Evolutionary conservation across 2,329 filamentous ascomycete species (phyloP), one percentile per base, ranked within the genome.

Genomic region (Setomelanomma holmii): DNA sequence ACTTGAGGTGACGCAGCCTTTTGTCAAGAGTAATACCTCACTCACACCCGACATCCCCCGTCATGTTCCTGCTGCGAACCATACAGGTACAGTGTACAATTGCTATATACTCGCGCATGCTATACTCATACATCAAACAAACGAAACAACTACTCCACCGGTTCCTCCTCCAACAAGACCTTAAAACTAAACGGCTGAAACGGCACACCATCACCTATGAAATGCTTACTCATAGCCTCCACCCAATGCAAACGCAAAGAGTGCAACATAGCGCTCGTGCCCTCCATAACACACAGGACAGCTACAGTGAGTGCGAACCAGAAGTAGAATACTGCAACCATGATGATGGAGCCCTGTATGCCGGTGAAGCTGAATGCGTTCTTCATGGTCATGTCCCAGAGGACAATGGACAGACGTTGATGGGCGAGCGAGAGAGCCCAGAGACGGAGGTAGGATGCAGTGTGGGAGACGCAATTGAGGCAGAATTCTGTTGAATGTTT

Each of bases 391-490:
- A 99, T 99, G 67, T 85, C 85, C 95, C 95, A 99, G 41, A 99
- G 84, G 58, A 99, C 95, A 60, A 93, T 89, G 42, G 91, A 96
- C 55, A 99, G 87, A 83, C 98, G 95, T 76, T 99, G 95, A 82
- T 99, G 95, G 24, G 95, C 95, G 54, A 99, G 88, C 1, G 95
- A 99, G 66, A 99, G 78, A 24, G 95, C 95, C 95, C 95, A 99
- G 39, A 99, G 89, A 82, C 95, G 95, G 41, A 99, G 89, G 78
- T 99, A 99, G 1, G 95, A 99, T 4, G 95, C 95, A 4, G 96
- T 99, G 79, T 99, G 95, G 23, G 95, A 99, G 58, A 99, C 93
- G 76, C 93, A 98, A 82, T 99, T 99, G 67, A 99, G 84, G 74
- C 95, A 99, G 81, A 99, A 99, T 83, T 99, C 91, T 92, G 63